phyloP scores from a whole-genome alignment of 805 yeast species.

The Candida vartiovaarae region DNA sequence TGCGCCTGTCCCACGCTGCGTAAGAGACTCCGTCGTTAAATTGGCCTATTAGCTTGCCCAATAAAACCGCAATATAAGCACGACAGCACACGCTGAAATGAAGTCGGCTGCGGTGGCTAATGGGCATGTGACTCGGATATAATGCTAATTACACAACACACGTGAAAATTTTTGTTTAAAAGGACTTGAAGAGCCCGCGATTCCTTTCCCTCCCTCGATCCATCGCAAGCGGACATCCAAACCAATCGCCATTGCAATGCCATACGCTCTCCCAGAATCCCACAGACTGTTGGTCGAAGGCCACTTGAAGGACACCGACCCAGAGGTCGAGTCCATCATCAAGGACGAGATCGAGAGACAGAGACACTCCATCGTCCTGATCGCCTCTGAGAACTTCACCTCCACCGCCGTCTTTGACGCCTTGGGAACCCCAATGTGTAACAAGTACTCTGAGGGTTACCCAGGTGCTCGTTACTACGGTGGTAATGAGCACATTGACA shows the following conservation, averaged over 20 bases:
- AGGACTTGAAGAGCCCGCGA: not conserved
- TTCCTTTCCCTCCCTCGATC: not conserved
- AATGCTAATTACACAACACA: not conserved
- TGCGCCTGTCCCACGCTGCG: too few species aligned
- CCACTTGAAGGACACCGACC: slow-evolving; percentile 55
- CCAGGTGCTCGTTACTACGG: slow-evolving; percentile 99
- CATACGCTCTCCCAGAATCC: slow-evolving; percentile 60
- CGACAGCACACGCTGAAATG: too few species aligned
- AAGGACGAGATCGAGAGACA: slow-evolving; percentile 85
- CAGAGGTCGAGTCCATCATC: slow-evolving; percentile 68
- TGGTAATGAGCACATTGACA: slow-evolving; percentile 95
- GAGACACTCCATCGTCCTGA: slow-evolving; percentile 85
- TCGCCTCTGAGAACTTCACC: slow-evolving; percentile 97
- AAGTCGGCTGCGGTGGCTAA: too few species aligned
- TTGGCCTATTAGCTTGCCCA: too few species aligned
- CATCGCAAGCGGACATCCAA: too few species aligned
- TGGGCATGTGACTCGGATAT: not conserved
- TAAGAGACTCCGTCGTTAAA: too few species aligned
- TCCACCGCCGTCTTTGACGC: slow-evolving; percentile 94
- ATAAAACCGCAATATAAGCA: too few species aligned
- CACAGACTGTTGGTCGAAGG: slow-evolving; percentile 63
- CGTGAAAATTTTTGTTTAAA: too few species aligned
- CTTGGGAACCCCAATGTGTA: slow-evolving; percentile 95
- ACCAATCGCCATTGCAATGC: slow-evolving; percentile 20
- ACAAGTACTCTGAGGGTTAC: slow-evolving; percentile 98